Evolutionary conservation across 305 asterid species (phyloP), one percentile per base, ranked within the genome.

Genomic region (Fraxinus albicans): DNA sequence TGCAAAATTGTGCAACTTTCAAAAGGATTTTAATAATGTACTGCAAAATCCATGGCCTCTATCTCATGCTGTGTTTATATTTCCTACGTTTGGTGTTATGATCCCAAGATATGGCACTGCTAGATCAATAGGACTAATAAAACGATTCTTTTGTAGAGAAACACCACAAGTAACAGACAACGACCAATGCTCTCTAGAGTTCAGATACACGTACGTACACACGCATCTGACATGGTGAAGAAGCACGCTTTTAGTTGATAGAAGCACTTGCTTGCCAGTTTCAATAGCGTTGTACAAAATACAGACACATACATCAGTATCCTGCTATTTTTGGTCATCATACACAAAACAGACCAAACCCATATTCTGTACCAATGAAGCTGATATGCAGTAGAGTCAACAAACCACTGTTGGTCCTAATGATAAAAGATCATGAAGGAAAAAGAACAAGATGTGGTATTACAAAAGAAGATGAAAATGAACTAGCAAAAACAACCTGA

Each of bases 401-500:
- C 38, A 69, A 73, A 15, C 77, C 77, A 31, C 44, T 17, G 47
- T 17, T 27, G 23, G n/a, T 82, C 77, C 84, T 72, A 83, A 77
- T 76, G 76, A 42, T 31, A 36, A 50, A 77, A 77, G 70, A 44
- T 53, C 80, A 19, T 58, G 81, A 44, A 70, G 29, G 6, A 15
- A 74, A 76, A 75, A 31, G 44, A 0, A 72, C 35, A 74, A 69
- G 31, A 34, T 6, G 73, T 78, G 82, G 81, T 27, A 77, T 81
- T 50, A 74, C 47, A 44, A 77, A 33, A 80, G 83, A 17, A 17
- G 31, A 70, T 77, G 75, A 72, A 86, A 83, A 84, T 47, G 79
- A 76, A 84, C 80, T 77, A 84, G 83, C 15, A 31, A 67, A 80
- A 83, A 80, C 13, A 77, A 73, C 73, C 81, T 17, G 55, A 55